Base-by-base conservation (phyloP, 169 alveolate species). In the Eimeria necatrix region DNA sequence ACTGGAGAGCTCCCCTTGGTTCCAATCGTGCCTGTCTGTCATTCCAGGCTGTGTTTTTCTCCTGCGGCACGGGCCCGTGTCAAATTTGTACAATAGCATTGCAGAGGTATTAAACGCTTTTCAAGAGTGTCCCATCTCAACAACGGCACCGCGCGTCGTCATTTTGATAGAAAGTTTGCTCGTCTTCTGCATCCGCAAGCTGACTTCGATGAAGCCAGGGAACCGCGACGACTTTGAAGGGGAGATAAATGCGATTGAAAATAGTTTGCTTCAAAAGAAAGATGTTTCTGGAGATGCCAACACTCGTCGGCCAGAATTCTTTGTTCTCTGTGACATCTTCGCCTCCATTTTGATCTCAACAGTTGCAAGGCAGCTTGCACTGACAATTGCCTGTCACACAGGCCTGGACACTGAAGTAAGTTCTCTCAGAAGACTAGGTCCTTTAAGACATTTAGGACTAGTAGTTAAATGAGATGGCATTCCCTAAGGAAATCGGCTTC, bases 241-340 rank as follows among this genome's bases (percentile, higher is more conserved):
- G 20, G 91, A 84, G 16, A 84, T 84, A 48, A 32, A 26, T 32
- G 76, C 91, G 48, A 16, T 59, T 41, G 91, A 84, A 56, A 52
- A 32, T 9, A 60, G 46, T 16, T 59, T 84, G 56, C 49, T 84
- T 52, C 61, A 59, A 24, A 59, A 32, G 56, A 61, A 32, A 22
- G 78, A 24, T 8, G 91, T 22, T 26, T 56, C 56, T 14, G 78
- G 32, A 59, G 76, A 49, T 56, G 4, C 26, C 48, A 14, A n/a
- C 41, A 84, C 52, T 5, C 5, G 24, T 26, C 78, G 26, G 22
- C 78, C 91, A 10, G 91, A 84, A 59, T 84, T 84, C 32, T 84
- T 84, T 59, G 91, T 84, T 16, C 56, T 84, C 78, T 84, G 91
- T 56, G 91, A 84, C 49, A 84, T 84, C 76, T 84, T 84, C 64